phyloP scores from a whole-genome alignment of 441 rosid species.

The Euphorbia celastroides region DNA sequence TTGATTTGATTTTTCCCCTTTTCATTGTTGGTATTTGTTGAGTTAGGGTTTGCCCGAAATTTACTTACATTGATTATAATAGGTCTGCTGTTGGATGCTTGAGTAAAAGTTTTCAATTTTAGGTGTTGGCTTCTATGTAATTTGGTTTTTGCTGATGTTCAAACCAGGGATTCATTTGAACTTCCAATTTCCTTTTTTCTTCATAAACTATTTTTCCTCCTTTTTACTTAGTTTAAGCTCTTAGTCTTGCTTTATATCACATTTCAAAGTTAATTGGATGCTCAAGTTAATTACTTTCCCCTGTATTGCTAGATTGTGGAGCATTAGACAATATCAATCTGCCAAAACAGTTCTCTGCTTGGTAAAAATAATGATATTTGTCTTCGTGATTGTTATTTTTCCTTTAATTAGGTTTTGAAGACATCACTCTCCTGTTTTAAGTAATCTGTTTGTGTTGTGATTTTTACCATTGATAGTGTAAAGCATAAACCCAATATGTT shows the following conservation, averaged over 20 bases:
- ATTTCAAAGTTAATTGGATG: background rate
- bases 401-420: background rate
- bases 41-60: constrained; percentile 14
- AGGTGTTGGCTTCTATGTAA: background rate
- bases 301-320: background rate
- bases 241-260: background rate
- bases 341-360: background rate
- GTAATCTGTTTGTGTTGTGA: background rate
- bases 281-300: background rate
- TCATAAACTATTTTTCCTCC: background rate
- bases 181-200: background rate
- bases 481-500: background rate
- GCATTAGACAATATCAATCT: background rate
- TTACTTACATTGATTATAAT: too few relatives aligned
- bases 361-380: background rate
- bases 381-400: background rate
- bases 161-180: background rate
- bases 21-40: constrained; percentile 12
- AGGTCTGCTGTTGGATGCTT: background rate
- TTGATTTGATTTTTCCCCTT: constrained; percentile 9
- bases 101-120: background rate
- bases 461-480: background rate
- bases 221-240: background rate
- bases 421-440: background rate
- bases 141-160: background rate